Evolutionary conservation across 164 flowering plant genomes (phyloP), one percentile per base, ranked within the genome.

Genomic region (Macadamia integrifolia): DNA sequence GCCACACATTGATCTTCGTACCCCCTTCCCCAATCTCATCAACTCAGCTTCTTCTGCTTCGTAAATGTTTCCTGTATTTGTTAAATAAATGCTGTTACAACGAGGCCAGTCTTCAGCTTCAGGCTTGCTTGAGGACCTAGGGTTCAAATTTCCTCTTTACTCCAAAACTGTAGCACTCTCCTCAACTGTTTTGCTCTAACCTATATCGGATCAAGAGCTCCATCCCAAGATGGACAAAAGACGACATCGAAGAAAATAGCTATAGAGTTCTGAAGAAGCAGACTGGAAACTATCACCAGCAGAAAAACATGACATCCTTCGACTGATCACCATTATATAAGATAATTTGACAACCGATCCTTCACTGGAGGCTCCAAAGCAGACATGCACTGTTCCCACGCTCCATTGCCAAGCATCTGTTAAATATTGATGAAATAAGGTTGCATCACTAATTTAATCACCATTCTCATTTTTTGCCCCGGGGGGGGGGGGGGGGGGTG

Each of bases 351-450:
- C 35, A 93, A 79, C 77, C 78, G 85, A 4, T 88, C 97, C 81
- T 88, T 91, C 68, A 87, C 90, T 1, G 81, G 80, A 0, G 97
- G 88, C 71, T 93, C 98, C 81, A 93, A 79, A 49, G 93, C 77
- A 56, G 96, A 85, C 88, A 93, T 86, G 79, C 90, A 88, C 70
- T 91, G 97, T 67, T 93, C 98, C 98, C 98, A 93, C 11, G 87
- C 92, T 75, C 92, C 97, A 73, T 85, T 81, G 59, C 72, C 71
- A 50, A 89, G 93, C 97, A 92, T 88, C 97, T 92, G 87, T 62
- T 57, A 58, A 49, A 59, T 6, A 61, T 52, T 63, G 43, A 42
- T 11, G 29, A 77, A 18, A 58, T 60, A 65, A 40, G 11, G 23
- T 1, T 15, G 14, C 55, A 42, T 64, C 59, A 69, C 62, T 48